phyloP scores from a whole-genome alignment of 805 yeast genomes.

The Schizosaccharomyces japonicus region DNA sequence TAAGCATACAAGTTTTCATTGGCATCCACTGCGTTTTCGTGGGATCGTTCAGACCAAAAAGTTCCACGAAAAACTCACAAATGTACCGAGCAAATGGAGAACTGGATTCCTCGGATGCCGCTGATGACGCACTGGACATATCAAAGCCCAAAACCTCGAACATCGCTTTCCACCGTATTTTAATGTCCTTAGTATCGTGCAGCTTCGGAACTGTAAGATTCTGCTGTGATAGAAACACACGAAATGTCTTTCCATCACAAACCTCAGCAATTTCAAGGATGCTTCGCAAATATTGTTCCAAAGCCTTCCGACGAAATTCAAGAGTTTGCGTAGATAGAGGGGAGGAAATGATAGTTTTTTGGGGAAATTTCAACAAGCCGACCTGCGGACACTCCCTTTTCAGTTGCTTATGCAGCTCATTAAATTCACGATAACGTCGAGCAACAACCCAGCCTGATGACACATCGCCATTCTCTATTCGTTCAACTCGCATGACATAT shows the following conservation, averaged over 20 bases:
- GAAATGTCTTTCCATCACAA: constrained; percentile 46
- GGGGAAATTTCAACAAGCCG: constrained; percentile 27
- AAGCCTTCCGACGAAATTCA: constrained; percentile 35
- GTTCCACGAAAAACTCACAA: not conserved
- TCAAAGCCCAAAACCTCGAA: not conserved
- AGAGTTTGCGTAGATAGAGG: constrained; percentile 42
- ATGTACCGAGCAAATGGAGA: not conserved
- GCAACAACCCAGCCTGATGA: constrained; percentile 80
- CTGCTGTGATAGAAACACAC: constrained; percentile 40
- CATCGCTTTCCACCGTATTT: not conserved
- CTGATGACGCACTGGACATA: not conserved
- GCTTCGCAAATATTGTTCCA: constrained; percentile 38
- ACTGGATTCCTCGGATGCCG: not conserved
- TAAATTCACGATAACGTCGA: constrained; percentile 66
- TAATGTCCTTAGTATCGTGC: not conserved
- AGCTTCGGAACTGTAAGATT: not conserved
- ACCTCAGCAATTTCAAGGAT: constrained; percentile 41
- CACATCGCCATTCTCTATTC: constrained; percentile 22
- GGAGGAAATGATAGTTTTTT: constrained; percentile 30
- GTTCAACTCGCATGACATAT: constrained; percentile 57
- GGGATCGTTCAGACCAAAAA: not conserved
- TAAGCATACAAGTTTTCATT: not conserved
- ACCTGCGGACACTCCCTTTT: constrained; percentile 29
- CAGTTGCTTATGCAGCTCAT: constrained; percentile 41
- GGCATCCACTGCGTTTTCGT: not conserved